Conservation (phyloP, 2,329 filamentous ascomycete genomes). For the Fusarium chlamydosporum region DNA sequence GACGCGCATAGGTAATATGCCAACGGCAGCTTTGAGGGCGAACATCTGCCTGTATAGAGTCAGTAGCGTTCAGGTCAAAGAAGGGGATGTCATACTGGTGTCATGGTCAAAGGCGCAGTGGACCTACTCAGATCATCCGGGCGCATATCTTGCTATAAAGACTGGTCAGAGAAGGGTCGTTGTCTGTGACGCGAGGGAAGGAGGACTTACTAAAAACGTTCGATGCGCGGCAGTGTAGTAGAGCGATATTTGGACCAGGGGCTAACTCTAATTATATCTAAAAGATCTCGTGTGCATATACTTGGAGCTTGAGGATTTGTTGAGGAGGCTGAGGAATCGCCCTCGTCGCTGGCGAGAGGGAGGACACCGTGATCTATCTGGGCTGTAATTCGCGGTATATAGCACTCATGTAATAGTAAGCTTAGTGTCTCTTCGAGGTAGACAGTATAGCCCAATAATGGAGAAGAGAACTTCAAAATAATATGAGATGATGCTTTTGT, state of each 20-base stretch:
- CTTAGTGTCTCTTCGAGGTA: background rate
- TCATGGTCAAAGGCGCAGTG: slow-evolving; percentile 14
- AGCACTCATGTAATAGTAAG: background rate
- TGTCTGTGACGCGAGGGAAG: too few relatives aligned
- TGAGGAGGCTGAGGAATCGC: background rate
- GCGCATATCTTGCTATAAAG: background rate
- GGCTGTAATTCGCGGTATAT: slow-evolving; percentile 9
- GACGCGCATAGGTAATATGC: background rate
- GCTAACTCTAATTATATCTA: too few relatives aligned
- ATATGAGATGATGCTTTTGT: background rate
- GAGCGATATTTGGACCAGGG: too few relatives aligned
- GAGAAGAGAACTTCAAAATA: background rate
- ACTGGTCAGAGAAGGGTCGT: background rate
- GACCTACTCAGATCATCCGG: too few relatives aligned
- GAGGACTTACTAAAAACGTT: background rate
- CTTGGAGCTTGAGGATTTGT: background rate
- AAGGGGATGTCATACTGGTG: background rate
- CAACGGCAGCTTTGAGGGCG: background rate
- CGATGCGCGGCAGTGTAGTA: background rate
- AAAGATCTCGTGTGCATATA: background rate
- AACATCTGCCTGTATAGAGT: background rate
- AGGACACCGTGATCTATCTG: background rate
- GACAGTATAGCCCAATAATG: background rate
- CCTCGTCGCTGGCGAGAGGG: background rate
- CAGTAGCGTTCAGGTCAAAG: background rate